phyloP scores from a whole-genome alignment of 257 asterid species.

The Sherardia arvensis region DNA sequence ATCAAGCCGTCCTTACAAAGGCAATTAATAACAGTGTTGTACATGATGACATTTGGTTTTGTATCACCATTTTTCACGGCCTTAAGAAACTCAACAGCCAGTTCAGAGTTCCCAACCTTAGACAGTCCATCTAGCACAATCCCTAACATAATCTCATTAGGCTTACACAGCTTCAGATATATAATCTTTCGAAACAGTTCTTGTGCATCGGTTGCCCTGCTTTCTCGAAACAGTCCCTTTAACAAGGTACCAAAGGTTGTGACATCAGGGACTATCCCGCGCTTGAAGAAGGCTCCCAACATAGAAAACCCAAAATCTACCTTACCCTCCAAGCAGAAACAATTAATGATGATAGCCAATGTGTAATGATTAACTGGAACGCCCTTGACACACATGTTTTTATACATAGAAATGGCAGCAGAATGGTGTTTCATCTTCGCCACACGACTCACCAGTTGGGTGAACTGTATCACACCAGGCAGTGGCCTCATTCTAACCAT shows the following conservation, averaged over 20 bases:
- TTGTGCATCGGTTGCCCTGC: conserved; percentile 12
- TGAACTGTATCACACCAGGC: conserved; percentile 17
- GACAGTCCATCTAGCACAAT: conserved; percentile 23
- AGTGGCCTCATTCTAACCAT: conserved; percentile 18
- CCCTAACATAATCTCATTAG: background rate
- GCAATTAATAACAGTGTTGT: conserved; percentile 11
- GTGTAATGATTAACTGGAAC: conserved; percentile 4
- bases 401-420: background rate
- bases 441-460: background rate
- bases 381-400: background rate
- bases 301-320: conserved; percentile 18
- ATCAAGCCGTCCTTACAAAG: conserved; percentile 21
- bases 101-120: conserved; percentile 14
- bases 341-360: conserved; percentile 3
- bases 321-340: conserved; percentile 6
- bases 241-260: conserved; percentile 18
- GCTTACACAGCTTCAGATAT: conserved; percentile 5
- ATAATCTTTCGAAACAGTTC: conserved; percentile 21
- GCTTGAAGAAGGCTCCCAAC: conserved; percentile 21
- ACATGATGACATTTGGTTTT: conserved; percentile 10
- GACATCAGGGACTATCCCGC: conserved; percentile 12
- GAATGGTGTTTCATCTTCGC: background rate
- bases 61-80: background rate
- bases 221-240: conserved; percentile 17
- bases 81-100: conserved; percentile 12